Base-by-base conservation (phyloP, 1,284 basidiomycete species). In the Xerocomus minutiporus region DNA sequence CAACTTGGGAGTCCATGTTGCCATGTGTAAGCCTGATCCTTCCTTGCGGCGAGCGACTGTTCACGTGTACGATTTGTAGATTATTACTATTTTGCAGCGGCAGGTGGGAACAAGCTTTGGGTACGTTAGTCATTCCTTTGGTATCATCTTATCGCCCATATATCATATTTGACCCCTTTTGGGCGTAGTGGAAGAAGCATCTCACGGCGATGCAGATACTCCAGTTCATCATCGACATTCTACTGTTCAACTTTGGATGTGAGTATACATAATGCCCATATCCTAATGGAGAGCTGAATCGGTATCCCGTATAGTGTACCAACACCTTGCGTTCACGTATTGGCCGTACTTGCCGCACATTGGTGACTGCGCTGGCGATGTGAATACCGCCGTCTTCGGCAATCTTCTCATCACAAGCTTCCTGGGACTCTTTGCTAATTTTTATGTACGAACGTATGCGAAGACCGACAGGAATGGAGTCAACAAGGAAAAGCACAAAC, bases 41-140 rank as follows among this genome's bases (percentile, higher is more conserved):
- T 26, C 5, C 17, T 47, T 12, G 8, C 7, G 15, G 13, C 9
- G 32, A 35, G 38, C 34, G 3, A 35, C 26, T 25, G 13, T 41
- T 61, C 40, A 61, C 12, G 1, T 46, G 26, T 49, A 26, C 45
- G 35, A 17, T 29, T 44, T 36, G 25, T 61, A 93, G 91, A 97
- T 76, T 97, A 97, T 76, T 97, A 97, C 75, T 97, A 96, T 75
- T 96, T 86, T 71, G 91, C 91, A 34, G 93, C 93, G 45, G 93
- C 94, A 54, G 93, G 93, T 64, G 94, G 94, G 60, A 86, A 87
- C 65, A 91, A 82, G 73, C 88, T 95, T 71, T 97, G 94, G 94
- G 91, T 93, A 67, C 53, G 81, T 68, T 59, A 6, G 35, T 51
- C 55, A 11, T 23, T 23, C 20, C 20, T 3, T 9, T 20, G 15